Evolutionary conservation across 306 rosid genomes (phyloP), one percentile per base, ranked within the genome.

Genomic region (Psophocarpus tetragonolobus): DNA sequence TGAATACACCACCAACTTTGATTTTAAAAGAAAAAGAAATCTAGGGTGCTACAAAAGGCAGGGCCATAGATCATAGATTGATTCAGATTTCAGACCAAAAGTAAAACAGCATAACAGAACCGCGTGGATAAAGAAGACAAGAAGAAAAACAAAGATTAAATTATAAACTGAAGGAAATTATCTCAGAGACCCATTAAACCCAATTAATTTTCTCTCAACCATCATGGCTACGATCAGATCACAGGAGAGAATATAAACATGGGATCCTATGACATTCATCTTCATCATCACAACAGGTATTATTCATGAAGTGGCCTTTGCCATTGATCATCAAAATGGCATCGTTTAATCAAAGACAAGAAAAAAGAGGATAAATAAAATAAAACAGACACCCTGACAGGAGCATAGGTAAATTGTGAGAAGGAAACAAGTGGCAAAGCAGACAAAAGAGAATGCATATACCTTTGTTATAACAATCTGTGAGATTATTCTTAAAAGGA

Each of bases 391-490:
- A 60, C 12, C 4, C 11, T 6, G 13, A 30, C 6, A 32, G 14
- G 67, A 60, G 21, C 67, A 29, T 27, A 45, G 14, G 13, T n/a
- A 38, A 54, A n/a, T 51, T 68, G 47, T 21, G 3, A 18, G 20
- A 50, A 79, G 64, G 71, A 62, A 42, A 15, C 18, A 18, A 69
- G 66, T 12, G 65, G 36, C 30, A 57, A 57, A 57, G 20, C 1
- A 60, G 10, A n/a, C 3, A 63, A 5, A 18, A 64, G 29, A 36
- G 48, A 18, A 64, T 35, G 70, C 48, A 84, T 57, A 66, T 76
- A 83, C 88, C 88, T 84, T 84, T 83, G 53, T 30, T 70, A 64
- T 69, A 8, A 29, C 6, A 11, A 61, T 29, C 24, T 23, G 15
- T 36, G 47, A 29, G 17, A 29, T 15, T 33, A 13, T 24, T 72